A percentile compares a stretch with the other conserved stretches of the same genome.
Conservation (phyloP, 1,284 basidiomycete species). For the Pyrrhoderma lamaoense region DNA sequence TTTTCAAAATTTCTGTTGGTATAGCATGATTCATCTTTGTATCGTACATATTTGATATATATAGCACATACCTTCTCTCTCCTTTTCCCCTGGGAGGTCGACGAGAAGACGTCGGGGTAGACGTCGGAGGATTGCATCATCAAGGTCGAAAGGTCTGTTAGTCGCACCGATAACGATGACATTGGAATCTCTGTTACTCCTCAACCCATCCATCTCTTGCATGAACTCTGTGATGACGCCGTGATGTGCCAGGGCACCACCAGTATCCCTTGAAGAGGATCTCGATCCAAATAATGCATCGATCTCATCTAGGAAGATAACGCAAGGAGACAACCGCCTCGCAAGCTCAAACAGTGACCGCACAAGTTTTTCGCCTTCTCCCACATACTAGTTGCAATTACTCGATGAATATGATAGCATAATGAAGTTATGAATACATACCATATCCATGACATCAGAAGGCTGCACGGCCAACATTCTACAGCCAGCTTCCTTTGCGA, state of each 20-base stretch:
- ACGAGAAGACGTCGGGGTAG: conserved; percentile 78
- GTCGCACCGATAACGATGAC: conserved; percentile 95
- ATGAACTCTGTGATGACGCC: conserved; percentile 91
- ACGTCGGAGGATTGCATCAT: conserved; percentile 79
- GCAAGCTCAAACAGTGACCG: conserved; percentile 88
- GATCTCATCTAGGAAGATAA: conserved; percentile 94
- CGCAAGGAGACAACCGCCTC: conserved; percentile 81
- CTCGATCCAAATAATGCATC: conserved; percentile 91
- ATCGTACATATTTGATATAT: conserved; percentile 8
- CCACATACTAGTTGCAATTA: conserved; percentile 62
- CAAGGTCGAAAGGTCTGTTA: conserved; percentile 81
- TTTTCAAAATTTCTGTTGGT: conserved; percentile 76
- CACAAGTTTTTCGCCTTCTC: conserved; percentile 93
- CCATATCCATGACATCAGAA: conserved; percentile 87
- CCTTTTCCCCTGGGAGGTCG: conserved; percentile 77
- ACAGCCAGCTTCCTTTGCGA: conserved; percentile 87
- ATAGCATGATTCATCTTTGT: background rate
- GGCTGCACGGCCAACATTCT: conserved; percentile 82
- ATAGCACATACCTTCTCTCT: conserved; percentile 59
- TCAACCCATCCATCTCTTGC: conserved; percentile 98
- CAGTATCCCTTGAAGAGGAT: conserved; percentile 72
- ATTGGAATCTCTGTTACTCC: conserved; percentile 69
- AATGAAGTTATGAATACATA: conserved; percentile 28
- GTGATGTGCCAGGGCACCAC: conserved; percentile 77
- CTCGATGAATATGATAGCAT: conserved; percentile 20